phyloP scores from a whole-genome alignment of 768 basidiomycete species.

The Collybiopsis confluens region DNA sequence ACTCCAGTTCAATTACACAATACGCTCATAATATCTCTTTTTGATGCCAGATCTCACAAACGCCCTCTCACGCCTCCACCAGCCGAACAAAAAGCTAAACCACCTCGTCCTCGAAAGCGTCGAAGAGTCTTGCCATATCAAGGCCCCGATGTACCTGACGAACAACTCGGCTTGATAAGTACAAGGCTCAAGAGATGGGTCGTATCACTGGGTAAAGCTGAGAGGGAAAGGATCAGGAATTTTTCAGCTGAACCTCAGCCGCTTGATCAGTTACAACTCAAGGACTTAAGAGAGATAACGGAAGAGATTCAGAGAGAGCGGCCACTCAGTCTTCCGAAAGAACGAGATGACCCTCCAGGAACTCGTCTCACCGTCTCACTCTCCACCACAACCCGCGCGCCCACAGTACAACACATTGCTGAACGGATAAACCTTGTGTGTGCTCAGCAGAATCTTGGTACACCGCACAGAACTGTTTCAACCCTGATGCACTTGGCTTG shows the following conservation, averaged over 20 bases:
- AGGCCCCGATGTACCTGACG: conserved; percentile 52
- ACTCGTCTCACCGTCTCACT: conserved; percentile 69
- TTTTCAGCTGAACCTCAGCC: conserved; percentile 39
- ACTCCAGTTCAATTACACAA: conserved; percentile 69
- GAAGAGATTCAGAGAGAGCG: conserved; percentile 74
- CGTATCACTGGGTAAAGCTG: conserved; percentile 64
- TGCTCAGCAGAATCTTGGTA: conserved; percentile 65
- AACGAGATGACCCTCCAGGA: conserved; percentile 69
- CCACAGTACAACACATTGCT: conserved; percentile 71
- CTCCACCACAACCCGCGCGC: conserved; percentile 68
- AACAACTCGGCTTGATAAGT: conserved; percentile 54
- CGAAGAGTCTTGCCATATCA: conserved; percentile 69
- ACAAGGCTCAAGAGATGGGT: conserved; percentile 70
- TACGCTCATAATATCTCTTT: conserved; percentile 76
- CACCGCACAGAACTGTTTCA: conserved; percentile 60
- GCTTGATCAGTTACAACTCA: conserved; percentile 22
- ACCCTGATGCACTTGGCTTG: conserved; percentile 73
- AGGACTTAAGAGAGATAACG: conserved; percentile 38
- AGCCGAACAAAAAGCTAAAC: conserved; percentile 47
- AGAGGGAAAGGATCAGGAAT: conserved; percentile 64
- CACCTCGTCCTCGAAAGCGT: conserved; percentile 59
- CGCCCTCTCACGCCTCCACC: conserved; percentile 65
- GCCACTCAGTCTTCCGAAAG: conserved; percentile 58
- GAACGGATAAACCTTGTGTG: conserved; percentile 81
- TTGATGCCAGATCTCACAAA: conserved; percentile 73